Conservation (phyloP, 805 yeast species). For the Candida silvatica region DNA sequence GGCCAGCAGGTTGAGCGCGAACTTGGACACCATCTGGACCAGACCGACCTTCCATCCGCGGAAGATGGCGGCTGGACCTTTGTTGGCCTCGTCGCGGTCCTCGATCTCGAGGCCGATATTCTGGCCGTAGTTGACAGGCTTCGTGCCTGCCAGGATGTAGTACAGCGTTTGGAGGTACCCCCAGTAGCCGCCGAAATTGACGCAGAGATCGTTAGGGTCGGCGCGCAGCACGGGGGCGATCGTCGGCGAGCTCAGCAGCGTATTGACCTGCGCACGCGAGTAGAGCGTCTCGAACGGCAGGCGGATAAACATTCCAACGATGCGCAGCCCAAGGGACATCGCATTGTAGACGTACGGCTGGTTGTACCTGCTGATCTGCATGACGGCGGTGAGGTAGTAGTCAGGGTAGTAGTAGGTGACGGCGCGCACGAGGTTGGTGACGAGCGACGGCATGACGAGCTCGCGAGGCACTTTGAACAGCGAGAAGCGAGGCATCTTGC, state of each 20-base stretch:
- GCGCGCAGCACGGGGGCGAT: constrained; percentile 37
- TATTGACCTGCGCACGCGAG: constrained; percentile 74
- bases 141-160: constrained; percentile 32
- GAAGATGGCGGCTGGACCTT: constrained; percentile 46
- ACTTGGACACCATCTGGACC: constrained; percentile 69
- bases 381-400: constrained; percentile 49
- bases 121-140: constrained; percentile 17
- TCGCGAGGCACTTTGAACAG: constrained; percentile 44
- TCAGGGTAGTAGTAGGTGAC: constrained; percentile 28
- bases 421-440: constrained; percentile 21
- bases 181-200: constrained; percentile 46
- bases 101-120: constrained; percentile 18
- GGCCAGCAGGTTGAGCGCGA: constrained; percentile 63
- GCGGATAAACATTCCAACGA: constrained; percentile 62
- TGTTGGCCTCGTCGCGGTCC: constrained; percentile 30
- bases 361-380: constrained; percentile 59
- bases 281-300: constrained; percentile 84
- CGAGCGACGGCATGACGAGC: constrained; percentile 56
- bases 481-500: constrained; percentile 34
- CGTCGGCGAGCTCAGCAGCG: constrained; percentile 32
- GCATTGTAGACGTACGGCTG: constrained; percentile 54
- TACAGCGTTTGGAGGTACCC: constrained; percentile 50
- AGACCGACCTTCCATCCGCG: constrained; percentile 91
- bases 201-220: constrained; percentile 41
- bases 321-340: constrained; percentile 49